phyloP scores from a whole-genome alignment of 2,329 filamentous ascomycete species.

The Sporothrix euskadiensis region DNA sequence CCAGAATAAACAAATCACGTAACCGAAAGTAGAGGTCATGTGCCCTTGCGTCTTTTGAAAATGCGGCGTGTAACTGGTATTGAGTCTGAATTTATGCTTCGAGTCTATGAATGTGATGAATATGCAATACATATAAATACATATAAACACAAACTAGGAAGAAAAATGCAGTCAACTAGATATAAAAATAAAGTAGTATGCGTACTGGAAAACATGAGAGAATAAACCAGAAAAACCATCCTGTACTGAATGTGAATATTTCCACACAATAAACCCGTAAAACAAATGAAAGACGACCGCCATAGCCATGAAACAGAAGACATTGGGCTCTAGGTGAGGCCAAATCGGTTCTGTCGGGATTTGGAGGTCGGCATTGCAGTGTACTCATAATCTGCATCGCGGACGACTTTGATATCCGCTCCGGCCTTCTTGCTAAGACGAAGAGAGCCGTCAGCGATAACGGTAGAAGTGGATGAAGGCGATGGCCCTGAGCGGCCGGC shows the following conservation, averaged over 20 bases:
- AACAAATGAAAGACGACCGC: background rate
- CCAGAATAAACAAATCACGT: slow-evolving; percentile 2
- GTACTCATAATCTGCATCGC: slow-evolving; percentile 7
- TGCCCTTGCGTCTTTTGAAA: background rate
- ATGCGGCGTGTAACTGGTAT: no score
- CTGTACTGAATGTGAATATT: background rate
- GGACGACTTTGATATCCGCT: background rate
- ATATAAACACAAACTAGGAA: background rate
- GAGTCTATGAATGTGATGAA: background rate
- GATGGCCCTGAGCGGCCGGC: background rate
- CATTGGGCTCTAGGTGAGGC: background rate
- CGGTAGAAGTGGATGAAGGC: background rate
- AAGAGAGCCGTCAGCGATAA: background rate
- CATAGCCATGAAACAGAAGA: background rate
- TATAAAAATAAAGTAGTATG: background rate
- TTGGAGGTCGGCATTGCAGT: background rate
- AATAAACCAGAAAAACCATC: background rate
- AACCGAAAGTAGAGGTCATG: slow-evolving; percentile 8
- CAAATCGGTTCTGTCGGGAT: background rate
- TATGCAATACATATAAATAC: background rate
- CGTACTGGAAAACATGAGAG: background rate
- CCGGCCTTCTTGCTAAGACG: background rate
- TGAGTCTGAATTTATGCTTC: background rate
- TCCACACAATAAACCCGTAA: background rate
- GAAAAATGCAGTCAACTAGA: background rate